These are phyloP conservation scores for Boletus edulis DNA, from an alignment of 768 basidiomycete genomes.

Conservation along the genomic window DNA sequence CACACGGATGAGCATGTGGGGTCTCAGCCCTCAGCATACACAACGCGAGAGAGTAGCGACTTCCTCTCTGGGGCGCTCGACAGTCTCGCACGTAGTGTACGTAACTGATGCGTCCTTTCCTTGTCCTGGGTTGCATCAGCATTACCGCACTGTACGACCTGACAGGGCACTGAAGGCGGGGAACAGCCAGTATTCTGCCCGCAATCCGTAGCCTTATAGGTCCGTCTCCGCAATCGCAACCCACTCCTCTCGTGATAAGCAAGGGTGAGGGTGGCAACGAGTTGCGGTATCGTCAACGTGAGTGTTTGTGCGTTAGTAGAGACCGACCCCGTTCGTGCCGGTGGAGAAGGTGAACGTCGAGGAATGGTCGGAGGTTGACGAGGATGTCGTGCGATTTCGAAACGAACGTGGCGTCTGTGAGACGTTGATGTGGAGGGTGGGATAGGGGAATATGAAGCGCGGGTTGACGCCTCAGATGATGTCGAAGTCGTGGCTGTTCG, in stretches of 20 bases:
- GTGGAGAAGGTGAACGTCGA: constrained; percentile 27
- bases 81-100: constrained; percentile 8
- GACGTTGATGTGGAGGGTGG: background rate
- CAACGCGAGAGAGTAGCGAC: constrained; percentile 26
- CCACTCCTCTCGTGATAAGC: constrained; percentile 23
- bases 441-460: background rate
- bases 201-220: background rate
- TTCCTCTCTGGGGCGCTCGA: constrained; percentile 15
- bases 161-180: background rate
- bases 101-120: constrained; percentile 1
- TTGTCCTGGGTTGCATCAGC: background rate
- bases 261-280: constrained; percentile 30
- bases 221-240: constrained; percentile 19
- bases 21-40: constrained; percentile 17
- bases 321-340: constrained; percentile 12
- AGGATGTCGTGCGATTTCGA: constrained; percentile 10
- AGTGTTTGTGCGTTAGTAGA: constrained; percentile 7
- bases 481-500: background rate
- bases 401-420: constrained; percentile 24
- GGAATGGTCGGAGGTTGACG: constrained; percentile 6
- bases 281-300: constrained; percentile 31
- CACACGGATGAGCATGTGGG: background rate
- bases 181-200: constrained; percentile 14
- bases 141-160: background rate
- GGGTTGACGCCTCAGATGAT: background rate